phyloP scores from a whole-genome alignment of 2,329 filamentous ascomycete genomes.

The Trichoderma aggressivum region DNA sequence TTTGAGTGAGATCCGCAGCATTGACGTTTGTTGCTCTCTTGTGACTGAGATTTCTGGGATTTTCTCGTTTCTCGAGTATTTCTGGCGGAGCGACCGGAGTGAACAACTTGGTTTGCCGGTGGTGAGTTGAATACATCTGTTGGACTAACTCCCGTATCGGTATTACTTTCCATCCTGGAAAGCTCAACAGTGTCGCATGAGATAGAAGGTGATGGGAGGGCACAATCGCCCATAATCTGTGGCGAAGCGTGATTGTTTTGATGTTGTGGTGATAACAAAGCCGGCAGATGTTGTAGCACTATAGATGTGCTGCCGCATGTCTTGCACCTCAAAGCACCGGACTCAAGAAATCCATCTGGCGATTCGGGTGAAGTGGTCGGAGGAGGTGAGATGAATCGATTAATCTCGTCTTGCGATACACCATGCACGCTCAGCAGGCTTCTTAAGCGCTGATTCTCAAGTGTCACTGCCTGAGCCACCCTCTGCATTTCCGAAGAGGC shows the following conservation, averaged over 20 bases:
- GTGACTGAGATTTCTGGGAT: not conserved
- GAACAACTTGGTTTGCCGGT: not conserved
- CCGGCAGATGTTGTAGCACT: not conserved
- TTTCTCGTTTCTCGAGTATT: not conserved
- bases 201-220: not conserved
- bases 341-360: not conserved
- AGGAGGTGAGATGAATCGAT: not conserved
- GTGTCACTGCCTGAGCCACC: not conserved
- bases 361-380: not conserved
- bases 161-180: not conserved
- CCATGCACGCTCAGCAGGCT: constrained; percentile 1
- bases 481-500: constrained; percentile 18
- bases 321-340: not conserved
- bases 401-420: constrained; percentile 14
- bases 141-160: not conserved
- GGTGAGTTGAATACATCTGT: not conserved
- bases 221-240: not conserved
- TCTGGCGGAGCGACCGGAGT: no score
- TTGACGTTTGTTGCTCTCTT: no score
- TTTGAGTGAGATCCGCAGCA: not conserved
- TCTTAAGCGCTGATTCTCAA: constrained; percentile 16
- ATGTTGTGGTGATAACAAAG: no score
- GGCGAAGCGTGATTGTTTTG: no score
- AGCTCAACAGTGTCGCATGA: not conserved
- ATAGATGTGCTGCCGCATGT: constrained; percentile 1